phyloP scores from a whole-genome alignment of 108 stramenopile genomes.

The Nitzschia sp. region DNA sequence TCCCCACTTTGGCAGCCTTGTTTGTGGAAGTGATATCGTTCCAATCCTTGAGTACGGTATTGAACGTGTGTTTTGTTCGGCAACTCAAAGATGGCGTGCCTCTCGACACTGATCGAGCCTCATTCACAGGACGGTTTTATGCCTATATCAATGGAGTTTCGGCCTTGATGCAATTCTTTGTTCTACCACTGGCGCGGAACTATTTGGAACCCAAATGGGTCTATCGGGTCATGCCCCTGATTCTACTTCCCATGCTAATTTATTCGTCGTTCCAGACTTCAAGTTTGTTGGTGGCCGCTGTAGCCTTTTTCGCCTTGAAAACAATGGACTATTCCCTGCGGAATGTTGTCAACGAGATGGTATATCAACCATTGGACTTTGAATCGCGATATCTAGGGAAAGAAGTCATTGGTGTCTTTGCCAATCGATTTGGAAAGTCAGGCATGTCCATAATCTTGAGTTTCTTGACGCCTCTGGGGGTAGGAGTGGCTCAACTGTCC shows the following conservation, averaged over 20 bases:
- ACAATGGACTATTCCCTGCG: constrained; percentile 77
- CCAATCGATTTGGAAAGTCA: constrained; percentile 84
- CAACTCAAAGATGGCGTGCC: constrained; percentile 60
- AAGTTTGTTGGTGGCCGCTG: constrained; percentile 53
- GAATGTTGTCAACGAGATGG: constrained; percentile 71
- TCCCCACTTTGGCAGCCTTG: constrained; percentile 75
- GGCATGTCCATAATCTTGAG: constrained; percentile 68
- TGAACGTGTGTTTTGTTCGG: constrained; percentile 75
- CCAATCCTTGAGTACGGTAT: constrained; percentile 76
- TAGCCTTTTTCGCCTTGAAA: constrained; percentile 62
- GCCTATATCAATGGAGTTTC: constrained; percentile 60
- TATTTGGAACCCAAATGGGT: constrained; percentile 59
- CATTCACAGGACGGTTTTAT: constrained; percentile 81
- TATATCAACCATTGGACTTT: constrained; percentile 82
- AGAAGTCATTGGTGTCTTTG: constrained; percentile 89
- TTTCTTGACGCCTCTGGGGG: constrained; percentile 9
- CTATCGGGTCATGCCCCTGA: constrained; percentile 69
- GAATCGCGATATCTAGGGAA: constrained; percentile 78
- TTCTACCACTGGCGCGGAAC: constrained; percentile 58
- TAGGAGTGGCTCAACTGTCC: constrained; percentile 16
- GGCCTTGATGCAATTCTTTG: constrained; percentile 71
- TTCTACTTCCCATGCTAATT: constrained; percentile 27
- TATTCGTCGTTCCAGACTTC: constrained; percentile 15
- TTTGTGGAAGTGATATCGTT: constrained; percentile 84
- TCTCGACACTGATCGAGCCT: constrained; percentile 70